These are phyloP conservation scores for Botrytis fabae DNA, from an alignment of 2,329 filamentous ascomycete species.

Conservation along the genomic window DNA sequence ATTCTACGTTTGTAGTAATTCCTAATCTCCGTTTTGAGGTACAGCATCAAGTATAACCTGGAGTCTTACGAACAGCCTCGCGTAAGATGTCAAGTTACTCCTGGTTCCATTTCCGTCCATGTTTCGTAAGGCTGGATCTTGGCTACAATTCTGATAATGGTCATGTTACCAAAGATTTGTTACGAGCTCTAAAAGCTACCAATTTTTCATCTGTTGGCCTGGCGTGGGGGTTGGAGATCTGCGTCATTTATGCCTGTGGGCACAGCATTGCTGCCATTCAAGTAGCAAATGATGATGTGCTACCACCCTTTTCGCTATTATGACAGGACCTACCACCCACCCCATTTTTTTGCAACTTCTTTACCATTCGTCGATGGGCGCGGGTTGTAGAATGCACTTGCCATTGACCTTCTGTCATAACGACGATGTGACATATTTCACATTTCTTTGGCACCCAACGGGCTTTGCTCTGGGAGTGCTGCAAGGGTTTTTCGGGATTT, in stretches of 20 bases:
- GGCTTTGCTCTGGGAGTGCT: slow-evolving; percentile 46
- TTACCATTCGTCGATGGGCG: slow-evolving; percentile 42
- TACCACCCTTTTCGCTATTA: neutral
- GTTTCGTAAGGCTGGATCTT: slow-evolving; percentile 17
- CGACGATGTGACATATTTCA: slow-evolving; percentile 67
- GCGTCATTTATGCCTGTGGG: slow-evolving; percentile 6
- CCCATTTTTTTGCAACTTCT: slow-evolving; percentile 28
- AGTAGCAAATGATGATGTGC: neutral
- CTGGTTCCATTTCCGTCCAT: neutral
- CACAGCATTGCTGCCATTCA: slow-evolving; percentile 7
- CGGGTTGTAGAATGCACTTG: slow-evolving; percentile 48
- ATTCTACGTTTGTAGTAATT: slow-evolving; percentile 11
- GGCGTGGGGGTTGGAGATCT: neutral
- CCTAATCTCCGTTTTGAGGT: slow-evolving; percentile 12
- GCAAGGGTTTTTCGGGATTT: slow-evolving; percentile 50
- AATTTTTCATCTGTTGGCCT: neutral
- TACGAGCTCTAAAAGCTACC: neutral
- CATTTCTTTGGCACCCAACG: slow-evolving; percentile 60
- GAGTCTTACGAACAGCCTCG: neutral
- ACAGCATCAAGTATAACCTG: neutral
- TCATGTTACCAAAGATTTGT: neutral
- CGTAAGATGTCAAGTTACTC: neutral
- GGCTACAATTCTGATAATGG: neutral
- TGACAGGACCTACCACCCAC: slow-evolving; percentile 5
- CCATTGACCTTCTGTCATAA: slow-evolving; percentile 57